A percentile compares a stretch with the other conserved stretches of the same genome.
Conservation (phyloP, 2,329 filamentous ascomycete species). For the Tolypocladium album region DNA sequence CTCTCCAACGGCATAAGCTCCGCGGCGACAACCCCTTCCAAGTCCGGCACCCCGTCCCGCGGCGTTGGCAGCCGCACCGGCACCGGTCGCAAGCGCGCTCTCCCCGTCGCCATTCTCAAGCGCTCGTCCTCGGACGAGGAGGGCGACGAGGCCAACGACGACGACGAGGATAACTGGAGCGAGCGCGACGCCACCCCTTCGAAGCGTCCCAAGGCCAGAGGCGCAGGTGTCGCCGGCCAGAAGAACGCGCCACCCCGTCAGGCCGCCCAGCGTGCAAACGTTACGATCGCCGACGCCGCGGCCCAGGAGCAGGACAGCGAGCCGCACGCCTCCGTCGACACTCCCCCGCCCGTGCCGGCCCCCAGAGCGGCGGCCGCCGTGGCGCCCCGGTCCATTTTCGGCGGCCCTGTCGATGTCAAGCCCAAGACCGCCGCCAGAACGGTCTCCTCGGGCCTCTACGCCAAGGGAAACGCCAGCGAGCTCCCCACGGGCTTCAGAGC, state of each 20-base stretch:
- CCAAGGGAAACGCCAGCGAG: background rate
- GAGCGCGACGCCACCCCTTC: conserved; percentile 25
- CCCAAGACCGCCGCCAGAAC: background rate
- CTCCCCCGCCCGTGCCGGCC: conserved; percentile 1
- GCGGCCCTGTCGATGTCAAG: background rate
- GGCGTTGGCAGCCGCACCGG: conserved; percentile 7
- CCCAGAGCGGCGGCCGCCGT: background rate
- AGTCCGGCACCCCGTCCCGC: conserved; percentile 7
- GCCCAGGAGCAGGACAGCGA: conserved; percentile 17
- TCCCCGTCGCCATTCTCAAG: conserved; percentile 13
- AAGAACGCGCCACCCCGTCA: conserved; percentile 17
- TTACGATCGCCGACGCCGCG: conserved; percentile 20
- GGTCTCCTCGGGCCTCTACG: too few species aligned
- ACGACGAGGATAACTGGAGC: conserved; percentile 17
- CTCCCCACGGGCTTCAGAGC: conserved; percentile 3
- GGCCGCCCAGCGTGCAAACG: conserved; percentile 20
- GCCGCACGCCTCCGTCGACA: conserved; percentile 11
- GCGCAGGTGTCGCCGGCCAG: conserved; percentile 10
- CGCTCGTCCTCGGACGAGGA: conserved; percentile 14
- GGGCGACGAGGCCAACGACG: conserved; percentile 14
- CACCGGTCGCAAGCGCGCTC: conserved; percentile 15
- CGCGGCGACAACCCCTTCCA: conserved; percentile 19
- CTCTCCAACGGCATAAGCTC: conserved; percentile 17
- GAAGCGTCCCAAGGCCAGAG: conserved; percentile 20
- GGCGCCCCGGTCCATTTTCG: conserved; percentile 3